phyloP scores from a whole-genome alignment of 192 early-diverging fungal species.

The Backusella liffmaniae region DNA sequence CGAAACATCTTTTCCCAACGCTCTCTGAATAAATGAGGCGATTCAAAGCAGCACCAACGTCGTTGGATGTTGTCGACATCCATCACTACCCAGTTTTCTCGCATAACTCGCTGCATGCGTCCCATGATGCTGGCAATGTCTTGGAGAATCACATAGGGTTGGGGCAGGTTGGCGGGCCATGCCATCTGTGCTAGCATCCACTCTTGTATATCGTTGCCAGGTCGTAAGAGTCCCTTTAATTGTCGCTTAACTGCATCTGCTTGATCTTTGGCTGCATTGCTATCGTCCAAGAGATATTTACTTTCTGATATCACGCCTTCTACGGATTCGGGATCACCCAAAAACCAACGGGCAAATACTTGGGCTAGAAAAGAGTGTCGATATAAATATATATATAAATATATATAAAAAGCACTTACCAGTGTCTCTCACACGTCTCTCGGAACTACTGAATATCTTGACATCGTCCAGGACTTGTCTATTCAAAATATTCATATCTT shows the following conservation, averaged over 20 bases:
- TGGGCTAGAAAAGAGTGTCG: slow-evolving; percentile 40
- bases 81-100: slow-evolving; percentile 61
- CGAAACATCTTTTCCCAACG: slow-evolving; percentile 95
- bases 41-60: slow-evolving; percentile 91
- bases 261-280: slow-evolving; percentile 91
- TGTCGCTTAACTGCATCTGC: slow-evolving; percentile 82
- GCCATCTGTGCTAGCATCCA: slow-evolving; percentile 20
- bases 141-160: slow-evolving; percentile 50
- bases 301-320: slow-evolving; percentile 66
- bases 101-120: slow-evolving; percentile 71
- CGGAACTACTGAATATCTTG: slow-evolving; percentile 80
- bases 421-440: slow-evolving; percentile 87
- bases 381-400: not conserved
- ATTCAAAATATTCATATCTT: slow-evolving; percentile 91
- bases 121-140: slow-evolving; percentile 72
- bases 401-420: slow-evolving; percentile 39
- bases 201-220: slow-evolving; percentile 2
- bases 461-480: slow-evolving; percentile 82
- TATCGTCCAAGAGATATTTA: slow-evolving; percentile 94
- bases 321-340: slow-evolving; percentile 57
- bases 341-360: slow-evolving; percentile 64
- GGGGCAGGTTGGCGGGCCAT: slow-evolving; percentile 25
- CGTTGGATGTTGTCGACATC: slow-evolving; percentile 65
- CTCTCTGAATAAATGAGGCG: slow-evolving; percentile 82
- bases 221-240: slow-evolving; percentile 49